A percentile compares a stretch with the other conserved stretches of the same genome.
Conservation (phyloP, 352 stramenopile species). For the Pilasporangium apinafurcum region DNA sequence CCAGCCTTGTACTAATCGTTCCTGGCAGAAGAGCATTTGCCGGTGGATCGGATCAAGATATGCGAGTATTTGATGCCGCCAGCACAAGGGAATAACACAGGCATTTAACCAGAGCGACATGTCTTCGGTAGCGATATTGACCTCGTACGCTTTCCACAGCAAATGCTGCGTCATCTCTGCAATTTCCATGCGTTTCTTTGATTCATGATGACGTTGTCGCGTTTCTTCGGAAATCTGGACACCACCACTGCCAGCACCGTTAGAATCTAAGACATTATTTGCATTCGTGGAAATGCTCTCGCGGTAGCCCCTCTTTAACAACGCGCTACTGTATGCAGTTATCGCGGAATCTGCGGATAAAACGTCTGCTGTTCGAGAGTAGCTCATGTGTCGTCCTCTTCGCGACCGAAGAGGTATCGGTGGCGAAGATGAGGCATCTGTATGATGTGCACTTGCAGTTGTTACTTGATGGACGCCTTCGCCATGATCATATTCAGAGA, state of each 20-base stretch:
- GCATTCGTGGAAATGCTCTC: conserved; percentile 13
- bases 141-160: conserved; percentile 29
- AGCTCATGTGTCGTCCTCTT: conserved; percentile 1
- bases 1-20: conserved; percentile 23
- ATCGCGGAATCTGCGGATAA: conserved; percentile 5
- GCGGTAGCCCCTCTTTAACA: conserved; percentile 9
- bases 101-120: conserved; percentile 37
- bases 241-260: too few species aligned
- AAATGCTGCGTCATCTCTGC: conserved; percentile 20
- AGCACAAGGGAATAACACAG: conserved; percentile 24
- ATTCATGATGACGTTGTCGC: conserved; percentile 16
- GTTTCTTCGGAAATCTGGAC: conserved; percentile 12
- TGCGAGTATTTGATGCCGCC: conserved; percentile 25
- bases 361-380: neutral
- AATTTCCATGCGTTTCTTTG: conserved; percentile 31
- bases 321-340: conserved; percentile 10
- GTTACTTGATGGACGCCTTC: too few species aligned
- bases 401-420: neutral
- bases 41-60: conserved; percentile 24
- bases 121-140: conserved; percentile 18
- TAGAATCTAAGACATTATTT: neutral
- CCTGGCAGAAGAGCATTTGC: conserved; percentile 30
- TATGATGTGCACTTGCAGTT: too few species aligned
- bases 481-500: too few species aligned
- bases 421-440: neutral